Evolutionary conservation across 163 green algal species (phyloP).

Genomic region (Chlorella variabilis): DNA sequence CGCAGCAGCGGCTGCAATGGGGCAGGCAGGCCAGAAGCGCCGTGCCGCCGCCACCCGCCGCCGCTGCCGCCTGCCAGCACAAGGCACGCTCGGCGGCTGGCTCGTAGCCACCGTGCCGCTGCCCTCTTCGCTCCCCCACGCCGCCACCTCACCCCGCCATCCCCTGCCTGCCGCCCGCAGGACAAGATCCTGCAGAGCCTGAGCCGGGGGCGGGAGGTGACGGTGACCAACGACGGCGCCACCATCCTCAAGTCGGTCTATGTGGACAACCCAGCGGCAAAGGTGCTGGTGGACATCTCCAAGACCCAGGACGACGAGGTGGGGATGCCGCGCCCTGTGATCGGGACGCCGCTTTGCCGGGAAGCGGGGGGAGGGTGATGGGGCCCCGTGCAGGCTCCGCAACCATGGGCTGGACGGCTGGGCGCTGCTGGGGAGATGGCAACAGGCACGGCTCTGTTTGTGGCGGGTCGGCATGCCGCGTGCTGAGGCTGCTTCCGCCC

Average conservation of each 20-base stretch:
- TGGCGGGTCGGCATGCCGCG: too few relatives aligned
- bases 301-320: constrained; percentile 98
- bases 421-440: too few relatives aligned
- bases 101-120: too few relatives aligned
- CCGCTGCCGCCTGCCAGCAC: background rate
- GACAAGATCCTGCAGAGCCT: constrained; percentile 99
- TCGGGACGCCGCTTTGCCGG: too few relatives aligned
- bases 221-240: constrained; percentile 98
- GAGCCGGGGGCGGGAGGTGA: constrained; percentile 83
- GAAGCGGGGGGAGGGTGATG: too few relatives aligned
- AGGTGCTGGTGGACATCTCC: constrained; percentile 85
- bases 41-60: constrained; percentile 1
- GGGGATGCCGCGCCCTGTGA: constrained; percentile 60
- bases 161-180: constrained; percentile 61
- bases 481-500: too few relatives aligned
- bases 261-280: constrained; percentile 98
- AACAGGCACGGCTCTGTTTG: too few relatives aligned
- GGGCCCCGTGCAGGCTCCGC: too few relatives aligned
- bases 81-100: too few relatives aligned
- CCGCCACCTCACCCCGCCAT: too few relatives aligned
- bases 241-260: constrained; percentile 99
- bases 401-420: too few relatives aligned
- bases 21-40: background rate
- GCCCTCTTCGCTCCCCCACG: too few relatives aligned
- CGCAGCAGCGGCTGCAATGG: background rate